Evolutionary conservation across 176 grass and related monocot genomes (phyloP), one percentile per base, ranked within the genome.

Genomic region (Eremochloa ophiuroides): DNA sequence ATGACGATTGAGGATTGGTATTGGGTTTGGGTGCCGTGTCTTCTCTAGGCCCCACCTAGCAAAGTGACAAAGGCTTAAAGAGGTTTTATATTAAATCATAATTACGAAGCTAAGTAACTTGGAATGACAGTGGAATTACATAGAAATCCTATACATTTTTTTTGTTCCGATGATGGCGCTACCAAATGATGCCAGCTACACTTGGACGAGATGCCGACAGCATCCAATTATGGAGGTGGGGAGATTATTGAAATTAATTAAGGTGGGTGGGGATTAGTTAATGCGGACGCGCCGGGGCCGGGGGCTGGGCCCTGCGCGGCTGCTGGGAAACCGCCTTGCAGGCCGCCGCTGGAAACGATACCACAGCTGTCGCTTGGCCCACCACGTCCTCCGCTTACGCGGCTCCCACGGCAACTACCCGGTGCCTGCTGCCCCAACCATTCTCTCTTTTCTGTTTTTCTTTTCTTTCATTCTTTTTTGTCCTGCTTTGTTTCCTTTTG

Each of bases 291-390:
- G 59, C 25, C n/a, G 53, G 53, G 53, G 61, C 84, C 60, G 29
- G 37, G 20, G 53, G 69, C 18, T 34, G 84, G 84, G 58, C 10
- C 41, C 61, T 50, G 63, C 25, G 35, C 12, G 16, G 15, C 2
- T 22, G 59, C 69, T 58, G 63, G 80, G 74, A 87, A 87, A 87
- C 80, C 80, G 66, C 73, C 64, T 71, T 14, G 79, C 79, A 70
- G 31, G 71, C 73, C 85, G 84, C 34, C 25, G 67, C 67, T 70
- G 67, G 85, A 74, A 82, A 62, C 30, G 41, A 31, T 53, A 28
- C 47, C 66, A 78, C 80, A 65, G 85, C 66, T 78, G 73, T 83
- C 58, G 33, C 5, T 26, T 25, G 33, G 56, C 66, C 79, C 71
- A 62, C 79, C 85, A 76, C 63, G 33, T 18, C 29, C 78, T 60